phyloP scores from a whole-genome alignment of 768 basidiomycete genomes.

The Pulveroboletus sp. region DNA sequence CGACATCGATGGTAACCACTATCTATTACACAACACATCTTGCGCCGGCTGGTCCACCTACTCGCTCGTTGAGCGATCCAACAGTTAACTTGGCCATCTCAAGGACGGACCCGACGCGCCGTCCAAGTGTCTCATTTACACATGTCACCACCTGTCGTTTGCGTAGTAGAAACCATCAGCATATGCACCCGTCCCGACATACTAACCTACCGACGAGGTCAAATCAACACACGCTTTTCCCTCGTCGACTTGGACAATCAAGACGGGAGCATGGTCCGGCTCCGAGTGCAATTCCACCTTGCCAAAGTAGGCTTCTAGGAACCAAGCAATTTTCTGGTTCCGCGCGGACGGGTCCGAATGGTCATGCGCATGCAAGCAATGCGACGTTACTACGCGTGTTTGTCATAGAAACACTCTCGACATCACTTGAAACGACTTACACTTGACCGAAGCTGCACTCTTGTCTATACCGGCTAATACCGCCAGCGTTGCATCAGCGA shows the following conservation, averaged over 20 bases:
- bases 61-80: neutral
- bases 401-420: neutral
- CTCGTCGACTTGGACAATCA: slow-evolving; percentile 75
- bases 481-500: slow-evolving; percentile 90
- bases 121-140: neutral
- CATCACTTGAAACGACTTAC: slow-evolving; percentile 23
- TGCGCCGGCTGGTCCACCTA: neutral
- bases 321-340: slow-evolving; percentile 63
- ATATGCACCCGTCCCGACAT: neutral
- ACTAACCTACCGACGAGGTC: slow-evolving; percentile 57
- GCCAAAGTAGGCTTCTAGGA: slow-evolving; percentile 94
- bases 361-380: slow-evolving; percentile 55
- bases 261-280: slow-evolving; percentile 46
- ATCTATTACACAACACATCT: neutral
- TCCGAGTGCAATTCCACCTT: slow-evolving; percentile 55
- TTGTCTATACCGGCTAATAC: slow-evolving; percentile 85
- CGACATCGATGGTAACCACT: neutral
- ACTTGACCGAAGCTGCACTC: slow-evolving; percentile 91
- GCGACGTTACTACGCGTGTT: slow-evolving; percentile 46
- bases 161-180: neutral
- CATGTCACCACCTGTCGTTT: neutral
- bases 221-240: slow-evolving; percentile 75
- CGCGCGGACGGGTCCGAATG: slow-evolving; percentile 52
- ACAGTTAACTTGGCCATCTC: neutral
- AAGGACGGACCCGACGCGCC: neutral